Conservation (phyloP, 2,329 filamentous ascomycete species). For the Fusarium compactum region DNA sequence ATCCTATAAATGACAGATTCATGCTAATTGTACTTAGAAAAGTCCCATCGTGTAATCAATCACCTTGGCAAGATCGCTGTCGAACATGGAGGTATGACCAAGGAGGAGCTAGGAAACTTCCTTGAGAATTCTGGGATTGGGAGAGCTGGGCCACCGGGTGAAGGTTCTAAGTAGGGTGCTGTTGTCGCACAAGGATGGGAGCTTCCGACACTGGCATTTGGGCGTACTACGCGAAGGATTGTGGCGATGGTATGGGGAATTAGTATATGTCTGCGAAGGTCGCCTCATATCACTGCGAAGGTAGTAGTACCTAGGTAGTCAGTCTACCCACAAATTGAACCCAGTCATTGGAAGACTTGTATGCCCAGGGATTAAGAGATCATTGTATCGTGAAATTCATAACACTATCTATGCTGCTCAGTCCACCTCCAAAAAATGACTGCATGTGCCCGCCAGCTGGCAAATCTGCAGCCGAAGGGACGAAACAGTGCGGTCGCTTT, state of each 20-base stretch:
- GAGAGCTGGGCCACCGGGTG: too few species aligned
- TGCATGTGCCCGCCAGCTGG: background rate
- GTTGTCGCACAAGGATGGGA: fast-evolving
- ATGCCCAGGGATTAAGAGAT: too few species aligned
- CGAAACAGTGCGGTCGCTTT: background rate
- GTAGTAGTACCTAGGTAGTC: too few species aligned
- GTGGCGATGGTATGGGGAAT: background rate
- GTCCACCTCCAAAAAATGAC: fast-evolving
- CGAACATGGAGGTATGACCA: fast-evolving
- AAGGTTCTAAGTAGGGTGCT: background rate
- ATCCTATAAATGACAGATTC: too few species aligned
- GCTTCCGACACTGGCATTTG: background rate
- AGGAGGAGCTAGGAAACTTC: too few species aligned
- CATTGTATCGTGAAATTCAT: too few species aligned
- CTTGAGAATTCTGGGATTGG: too few species aligned
- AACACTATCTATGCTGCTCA: background rate
- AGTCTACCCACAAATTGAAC: too few species aligned
- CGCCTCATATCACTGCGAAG: background rate
- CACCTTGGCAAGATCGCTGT: too few species aligned
- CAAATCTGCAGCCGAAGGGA: background rate
- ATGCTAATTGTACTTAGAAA: too few species aligned
- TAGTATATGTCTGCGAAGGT: background rate
- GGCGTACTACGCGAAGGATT: background rate
- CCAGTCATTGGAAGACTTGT: too few species aligned
- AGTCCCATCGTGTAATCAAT: too few species aligned